phyloP scores from a whole-genome alignment of 2,329 filamentous ascomycete genomes.

The Aspergillus cejpii region DNA sequence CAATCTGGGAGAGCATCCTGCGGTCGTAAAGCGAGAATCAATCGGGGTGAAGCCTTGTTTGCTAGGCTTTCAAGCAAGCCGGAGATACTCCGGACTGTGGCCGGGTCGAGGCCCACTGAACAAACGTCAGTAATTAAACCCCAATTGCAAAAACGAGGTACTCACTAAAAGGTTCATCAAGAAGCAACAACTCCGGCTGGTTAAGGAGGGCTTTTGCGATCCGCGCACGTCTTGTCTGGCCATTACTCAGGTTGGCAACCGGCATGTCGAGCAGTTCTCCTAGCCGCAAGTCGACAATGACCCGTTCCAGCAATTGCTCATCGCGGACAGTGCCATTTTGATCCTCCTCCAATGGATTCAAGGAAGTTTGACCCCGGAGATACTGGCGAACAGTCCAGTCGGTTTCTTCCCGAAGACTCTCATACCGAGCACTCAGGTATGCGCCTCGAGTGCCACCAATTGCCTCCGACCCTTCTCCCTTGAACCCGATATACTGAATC shows the following conservation, averaged over 20 bases:
- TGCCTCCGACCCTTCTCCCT: slow-evolving; percentile 57
- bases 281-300: slow-evolving; percentile 65
- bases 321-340: slow-evolving; percentile 48
- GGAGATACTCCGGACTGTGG: slow-evolving; percentile 66
- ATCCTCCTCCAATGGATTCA: slow-evolving; percentile 63
- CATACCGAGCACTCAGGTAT: slow-evolving; percentile 84
- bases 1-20: slow-evolving; percentile 84
- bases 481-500: slow-evolving; percentile 87
- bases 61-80: slow-evolving; percentile 64
- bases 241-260: slow-evolving; percentile 85
- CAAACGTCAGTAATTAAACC: slow-evolving; percentile 11
- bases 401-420: slow-evolving; percentile 75
- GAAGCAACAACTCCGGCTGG: slow-evolving; percentile 70
- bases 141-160: slow-evolving; percentile 7
- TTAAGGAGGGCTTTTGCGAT: slow-evolving; percentile 80
- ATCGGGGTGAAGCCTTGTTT: slow-evolving; percentile 57
- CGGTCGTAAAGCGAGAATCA: slow-evolving; percentile 71
- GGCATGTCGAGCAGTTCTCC: slow-evolving; percentile 67
- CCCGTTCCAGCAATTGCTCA: slow-evolving; percentile 49
- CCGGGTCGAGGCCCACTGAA: slow-evolving; percentile 78
- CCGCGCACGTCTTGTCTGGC: slow-evolving; percentile 76
- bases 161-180: slow-evolving; percentile 84
- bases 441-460: slow-evolving; percentile 53
- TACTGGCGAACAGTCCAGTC: slow-evolving; percentile 82
- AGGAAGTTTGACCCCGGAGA: slow-evolving; percentile 69